These are phyloP conservation scores for Aschersonia sp. DNA, from an alignment of 2,329 filamentous ascomycete genomes.

Conservation along the genomic window DNA sequence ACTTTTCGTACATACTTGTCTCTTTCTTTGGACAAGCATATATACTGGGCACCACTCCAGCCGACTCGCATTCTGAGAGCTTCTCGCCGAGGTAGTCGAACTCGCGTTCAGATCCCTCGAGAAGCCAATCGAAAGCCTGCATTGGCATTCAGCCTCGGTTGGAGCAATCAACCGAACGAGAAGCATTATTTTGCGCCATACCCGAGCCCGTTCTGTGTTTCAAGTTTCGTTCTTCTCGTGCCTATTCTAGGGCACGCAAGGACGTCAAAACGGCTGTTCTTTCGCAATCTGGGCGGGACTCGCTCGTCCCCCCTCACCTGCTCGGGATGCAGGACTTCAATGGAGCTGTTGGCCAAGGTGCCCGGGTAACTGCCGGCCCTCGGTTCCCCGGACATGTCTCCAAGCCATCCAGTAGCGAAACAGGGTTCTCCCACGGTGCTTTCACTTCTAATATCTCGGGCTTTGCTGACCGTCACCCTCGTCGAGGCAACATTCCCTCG, in stretches of 20 bases:
- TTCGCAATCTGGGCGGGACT: conserved; percentile 67
- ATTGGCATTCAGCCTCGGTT: no score
- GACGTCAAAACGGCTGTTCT: conserved; percentile 69
- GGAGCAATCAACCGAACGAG: no score
- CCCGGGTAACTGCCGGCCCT: conserved; percentile 32
- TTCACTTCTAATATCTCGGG: conserved; percentile 77
- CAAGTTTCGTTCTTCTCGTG: conserved; percentile 19
- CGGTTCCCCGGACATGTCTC: conserved; percentile 59
- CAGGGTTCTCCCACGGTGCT: conserved; percentile 83
- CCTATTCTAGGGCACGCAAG: conserved; percentile 38
- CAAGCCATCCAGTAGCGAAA: conserved; percentile 71
- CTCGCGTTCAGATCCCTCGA: no score
- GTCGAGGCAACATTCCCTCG: conserved; percentile 72
- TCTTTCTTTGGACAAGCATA: no score
- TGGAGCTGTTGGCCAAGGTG: conserved; percentile 34
- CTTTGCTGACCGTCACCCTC: conserved; percentile 76
- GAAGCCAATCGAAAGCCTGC: no score
- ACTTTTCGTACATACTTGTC: no score
- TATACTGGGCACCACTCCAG: no score
- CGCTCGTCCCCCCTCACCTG: conserved; percentile 71
- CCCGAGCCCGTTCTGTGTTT: no score
- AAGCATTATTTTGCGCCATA: no score
- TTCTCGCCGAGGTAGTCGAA: no score
- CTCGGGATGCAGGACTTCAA: conserved; percentile 87
- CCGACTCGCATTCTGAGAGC: no score